These are phyloP conservation scores for Alternaria ventricosa DNA, from an alignment of 2,329 filamentous ascomycete genomes.

Conservation along the genomic window DNA sequence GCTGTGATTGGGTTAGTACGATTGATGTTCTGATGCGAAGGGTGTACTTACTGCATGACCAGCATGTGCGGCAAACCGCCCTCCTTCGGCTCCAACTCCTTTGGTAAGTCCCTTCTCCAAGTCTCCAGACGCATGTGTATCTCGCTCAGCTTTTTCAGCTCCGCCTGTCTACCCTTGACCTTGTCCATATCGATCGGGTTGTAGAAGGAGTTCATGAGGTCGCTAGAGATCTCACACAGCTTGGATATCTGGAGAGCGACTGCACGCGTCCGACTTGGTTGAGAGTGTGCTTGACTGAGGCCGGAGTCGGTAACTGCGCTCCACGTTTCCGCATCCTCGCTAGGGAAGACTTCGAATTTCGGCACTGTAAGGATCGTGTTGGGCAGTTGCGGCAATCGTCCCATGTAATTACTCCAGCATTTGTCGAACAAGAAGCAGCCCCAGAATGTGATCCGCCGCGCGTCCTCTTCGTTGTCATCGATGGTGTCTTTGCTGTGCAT, in stretches of 20 bases:
- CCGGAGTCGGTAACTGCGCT: slow-evolving; percentile 87
- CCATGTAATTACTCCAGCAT: slow-evolving; percentile 97
- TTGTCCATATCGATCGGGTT: slow-evolving; percentile 72
- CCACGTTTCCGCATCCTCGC: slow-evolving; percentile 87
- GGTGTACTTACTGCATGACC: slow-evolving; percentile 78
- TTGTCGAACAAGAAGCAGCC: slow-evolving; percentile 98
- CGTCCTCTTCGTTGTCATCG: slow-evolving; percentile 85
- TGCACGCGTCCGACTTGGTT: slow-evolving; percentile 83
- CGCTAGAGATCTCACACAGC: slow-evolving; percentile 91
- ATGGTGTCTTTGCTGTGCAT: slow-evolving; percentile 65
- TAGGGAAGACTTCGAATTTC: slow-evolving; percentile 88
- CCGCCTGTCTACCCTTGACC: slow-evolving; percentile 74
- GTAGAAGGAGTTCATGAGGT: slow-evolving; percentile 89
- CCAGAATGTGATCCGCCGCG: slow-evolving; percentile 92
- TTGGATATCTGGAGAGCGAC: slow-evolving; percentile 74
- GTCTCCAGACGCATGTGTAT: slow-evolving; percentile 87
- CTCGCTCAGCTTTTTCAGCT: slow-evolving; percentile 91
- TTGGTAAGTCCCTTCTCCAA: slow-evolving; percentile 84
- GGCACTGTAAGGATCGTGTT: slow-evolving; percentile 80
- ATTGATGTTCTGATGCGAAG: not conserved
- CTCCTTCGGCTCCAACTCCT: slow-evolving; percentile 87
- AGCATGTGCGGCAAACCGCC: slow-evolving; percentile 85
- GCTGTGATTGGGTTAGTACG: slow-evolving; percentile 57
- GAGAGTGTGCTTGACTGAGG: slow-evolving; percentile 72
- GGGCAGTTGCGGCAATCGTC: slow-evolving; percentile 85